Evolutionary conservation across 2,329 filamentous ascomycete species (phyloP), one percentile per base, ranked within the genome.

Genomic region (Aspergillus flavus): DNA sequence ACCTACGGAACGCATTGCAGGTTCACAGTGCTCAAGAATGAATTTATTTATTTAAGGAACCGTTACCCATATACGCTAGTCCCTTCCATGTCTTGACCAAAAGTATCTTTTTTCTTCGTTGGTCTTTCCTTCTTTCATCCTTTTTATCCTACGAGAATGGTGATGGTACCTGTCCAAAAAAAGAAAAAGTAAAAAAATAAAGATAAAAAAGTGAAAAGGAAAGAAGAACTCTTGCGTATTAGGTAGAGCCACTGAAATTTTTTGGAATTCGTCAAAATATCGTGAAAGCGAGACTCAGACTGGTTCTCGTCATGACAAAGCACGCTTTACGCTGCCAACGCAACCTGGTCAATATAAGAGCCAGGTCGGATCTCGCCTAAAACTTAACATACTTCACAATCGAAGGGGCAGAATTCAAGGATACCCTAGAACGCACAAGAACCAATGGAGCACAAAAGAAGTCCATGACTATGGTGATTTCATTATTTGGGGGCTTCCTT

Each of bases 401-500:
- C 66, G 67, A 71, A 72, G 65, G 68, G 69, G 68, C 64, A 69
- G 66, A 69, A 70, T 71, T 69, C 57, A 59, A 59, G 63, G 64
- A 62, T 65, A 64, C 71, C 70, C 69, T 69, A 65, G 69, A 69
- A 67, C 68, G 71, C 71, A 66, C 67, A 70, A 71, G 61, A 72
- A 69, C 67, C 72, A 70, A 72, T 71, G 69, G 73, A 69, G 72
- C 62, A 72, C 61, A 69, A 66, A 68, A n/a, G n/a, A n/a, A 59
- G 67, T 68, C 66, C 68, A 65, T 66, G 61, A 63, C 57, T 57
- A 67, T 65, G 59, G 64, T n/a, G n/a, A n/a, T n/a, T n/a, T n/a
- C n/a, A n/a, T n/a, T n/a, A n/a, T n/a, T n/a, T 73, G 71, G 81
- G 91, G 81, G 92, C 92, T 85, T 97, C 94, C 89, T 98, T 98